Base-by-base conservation (phyloP, 2,329 filamentous ascomycete genomes). In the Nemania diffusa region DNA sequence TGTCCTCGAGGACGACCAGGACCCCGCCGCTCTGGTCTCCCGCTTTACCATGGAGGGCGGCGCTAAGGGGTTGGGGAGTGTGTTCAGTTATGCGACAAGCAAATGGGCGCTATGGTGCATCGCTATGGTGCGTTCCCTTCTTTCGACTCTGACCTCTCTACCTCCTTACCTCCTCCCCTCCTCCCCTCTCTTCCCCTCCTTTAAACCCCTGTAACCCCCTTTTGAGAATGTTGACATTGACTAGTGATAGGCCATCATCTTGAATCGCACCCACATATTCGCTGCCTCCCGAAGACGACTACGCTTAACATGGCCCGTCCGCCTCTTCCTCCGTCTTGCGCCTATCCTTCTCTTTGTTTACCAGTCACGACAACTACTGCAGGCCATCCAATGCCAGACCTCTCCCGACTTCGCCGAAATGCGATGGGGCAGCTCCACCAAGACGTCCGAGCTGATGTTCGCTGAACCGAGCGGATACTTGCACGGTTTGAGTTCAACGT, bases 221-320 rank as follows among this genome's bases (percentile, higher is more conserved):
- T 22, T 29, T 20, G 15, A 26, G 5, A 57, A 7, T 53, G 50
- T 69, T 73, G 62, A 71, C 67, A 22, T 62, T 34, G 15, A 57
- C 50, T 37, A 50, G 46, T 32, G 58, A 26, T 68, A 90, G 88
- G 93, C 93, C 24, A 88, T 98, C 65, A 82, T 97, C 65, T 84
- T 98, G 26, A 98, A 98, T 78, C 89, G 96, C 64, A 97, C 96
- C 6, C 91, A 94, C 65, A 96, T 98, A 73, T 98, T 97, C 79
- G 95, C 94, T 48, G 95, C 94, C 0, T 95, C 93, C 15, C 87
- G 96, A 69, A 88, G 94, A 60, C 89, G 92, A 60, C 83, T 97
- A n/a, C 86, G 87, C 9, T 84, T 98, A 2, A 86, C 87, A 62
- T 95, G 92, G 89, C 86, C 89, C 40, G 82, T 90, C 58, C 89